Evolutionary conservation across 306 rosid genomes (phyloP), one percentile per base, ranked within the genome.

Genomic region (Trifolium dubium): DNA sequence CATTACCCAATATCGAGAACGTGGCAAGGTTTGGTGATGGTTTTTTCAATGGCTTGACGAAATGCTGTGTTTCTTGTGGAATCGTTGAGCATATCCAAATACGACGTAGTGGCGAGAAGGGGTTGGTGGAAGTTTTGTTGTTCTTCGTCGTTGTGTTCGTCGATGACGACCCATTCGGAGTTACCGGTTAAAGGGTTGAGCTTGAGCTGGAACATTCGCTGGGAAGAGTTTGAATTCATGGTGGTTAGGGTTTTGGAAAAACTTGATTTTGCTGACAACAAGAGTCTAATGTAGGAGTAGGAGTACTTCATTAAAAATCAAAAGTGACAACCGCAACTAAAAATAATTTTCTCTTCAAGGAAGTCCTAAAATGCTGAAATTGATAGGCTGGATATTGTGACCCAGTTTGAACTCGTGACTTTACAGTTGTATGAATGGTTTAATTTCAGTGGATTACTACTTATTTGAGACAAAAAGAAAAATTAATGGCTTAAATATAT

Each of bases 81-180:
- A 72, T 93, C 97, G 30, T 91, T 91, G 70, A 93, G 98, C 97
- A 93, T 93, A 87, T 91, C 98, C 65, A 93, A 53, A 74, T 91
- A 93, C 55, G 97, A 93, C 30, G 98, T 93, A 13, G 88, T 81
- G 2, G 90, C 94, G 50, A 91, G 86, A 49, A 89, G 80, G 65
- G 86, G 85, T 34, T 80, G 84, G 62, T 85, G 81, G 72, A 84
- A 67, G 58, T 53, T 54, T 60, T 71, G 68, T 32, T 71, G 65
- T 32, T 64, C 88, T 30, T 81, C 87, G 30, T 82, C 63, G 40
- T 81, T 85, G 29, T 83, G 65, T 51, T 88, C 97, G 34, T 93
- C 92, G 39, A 93, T 89, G 50, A 93, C 85, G 61, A 89, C 85
- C 98, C 98, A 93, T 82, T 93, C 97, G 6, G 97, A 91, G 85